These are phyloP conservation scores for Vigna hirtella DNA, from an alignment of 306 rosid species.

Conservation along the genomic window DNA sequence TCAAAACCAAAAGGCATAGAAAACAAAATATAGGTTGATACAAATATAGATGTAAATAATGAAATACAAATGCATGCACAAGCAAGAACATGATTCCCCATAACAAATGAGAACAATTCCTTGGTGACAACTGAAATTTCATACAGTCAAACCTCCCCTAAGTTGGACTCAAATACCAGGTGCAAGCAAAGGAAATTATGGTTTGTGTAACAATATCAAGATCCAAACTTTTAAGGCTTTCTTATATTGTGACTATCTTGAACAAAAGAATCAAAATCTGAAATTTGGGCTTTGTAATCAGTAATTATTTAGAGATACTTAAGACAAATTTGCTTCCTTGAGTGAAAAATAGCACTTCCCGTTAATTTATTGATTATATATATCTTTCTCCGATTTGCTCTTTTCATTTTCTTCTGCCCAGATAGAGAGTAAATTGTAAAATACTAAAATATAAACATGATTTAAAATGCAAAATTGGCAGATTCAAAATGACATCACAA, in stretches of 20 bases:
- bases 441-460: conserved; percentile 1
- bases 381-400: conserved; percentile 9
- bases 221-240: conserved; percentile 3
- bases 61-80: conserved; percentile 1
- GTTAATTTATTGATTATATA: conserved; percentile 1
- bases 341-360: not conserved
- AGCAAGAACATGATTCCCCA: not conserved
- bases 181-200: conserved; percentile 28
- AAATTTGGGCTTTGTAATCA: conserved; percentile 19
- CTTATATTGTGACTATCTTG: conserved; percentile 3
- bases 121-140: not conserved
- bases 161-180: conserved; percentile 9
- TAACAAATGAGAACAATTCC: conserved; percentile 8
- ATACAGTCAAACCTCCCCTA: conserved; percentile 1
- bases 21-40: not conserved
- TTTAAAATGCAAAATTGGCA: not conserved
- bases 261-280: conserved; percentile 23
- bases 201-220: not conserved
- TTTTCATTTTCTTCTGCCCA: conserved; percentile 22
- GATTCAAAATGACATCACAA: conserved; percentile 4
- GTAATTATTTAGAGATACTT: not conserved
- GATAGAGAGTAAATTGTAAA: not conserved
- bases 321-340: conserved; percentile 19
- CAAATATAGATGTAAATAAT: conserved; percentile 21
- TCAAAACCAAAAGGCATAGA: conserved; percentile 8